Conservation (phyloP, 495 filamentous ascomycete species). For the Parathielavia hyrcaniae region DNA sequence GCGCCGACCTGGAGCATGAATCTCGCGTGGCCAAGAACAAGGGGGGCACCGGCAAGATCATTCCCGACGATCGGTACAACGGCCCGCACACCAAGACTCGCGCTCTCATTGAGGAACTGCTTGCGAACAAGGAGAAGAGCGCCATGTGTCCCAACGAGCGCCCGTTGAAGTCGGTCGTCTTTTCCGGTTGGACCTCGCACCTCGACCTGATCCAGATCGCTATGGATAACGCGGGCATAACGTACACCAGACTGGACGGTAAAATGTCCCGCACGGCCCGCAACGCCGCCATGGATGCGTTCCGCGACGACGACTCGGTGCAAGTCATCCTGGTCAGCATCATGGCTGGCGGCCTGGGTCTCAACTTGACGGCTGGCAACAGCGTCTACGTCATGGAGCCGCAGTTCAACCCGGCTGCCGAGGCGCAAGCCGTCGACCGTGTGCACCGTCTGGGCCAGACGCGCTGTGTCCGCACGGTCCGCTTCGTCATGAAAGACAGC, state of each 20-base stretch:
- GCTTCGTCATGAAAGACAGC: conserved; percentile 81
- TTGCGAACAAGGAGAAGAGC: conserved; percentile 54
- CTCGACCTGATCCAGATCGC: conserved; percentile 90
- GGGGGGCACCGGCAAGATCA: conserved; percentile 46
- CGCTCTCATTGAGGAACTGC: conserved; percentile 64
- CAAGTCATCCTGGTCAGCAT: conserved; percentile 86
- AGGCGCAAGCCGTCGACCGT: conserved; percentile 90
- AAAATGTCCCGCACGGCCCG: conserved; percentile 71
- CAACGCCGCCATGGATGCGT: conserved; percentile 62
- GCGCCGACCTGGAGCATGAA: conserved; percentile 55
- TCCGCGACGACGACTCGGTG: conserved; percentile 64
- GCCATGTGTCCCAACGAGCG: conserved; percentile 49
- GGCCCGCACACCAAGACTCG: conserved; percentile 88
- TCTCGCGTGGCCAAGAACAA: conserved; percentile 37
- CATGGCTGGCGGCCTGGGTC: conserved; percentile 81
- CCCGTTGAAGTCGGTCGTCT: conserved; percentile 84
- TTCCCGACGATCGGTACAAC: conserved; percentile 62
- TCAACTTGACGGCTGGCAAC: conserved; percentile 82
- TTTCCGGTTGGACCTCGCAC: conserved; percentile 89
- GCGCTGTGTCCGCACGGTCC: conserved; percentile 68
- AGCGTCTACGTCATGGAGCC: conserved; percentile 96
- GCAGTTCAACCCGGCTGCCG: conserved; percentile 91
- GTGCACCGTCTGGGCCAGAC: conserved; percentile 91
- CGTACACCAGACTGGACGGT: conserved; percentile 78
- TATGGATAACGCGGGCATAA: conserved; percentile 58